Base-by-base conservation (phyloP, 2,329 filamentous ascomycete species). In the Xylariaceae sp. region DNA sequence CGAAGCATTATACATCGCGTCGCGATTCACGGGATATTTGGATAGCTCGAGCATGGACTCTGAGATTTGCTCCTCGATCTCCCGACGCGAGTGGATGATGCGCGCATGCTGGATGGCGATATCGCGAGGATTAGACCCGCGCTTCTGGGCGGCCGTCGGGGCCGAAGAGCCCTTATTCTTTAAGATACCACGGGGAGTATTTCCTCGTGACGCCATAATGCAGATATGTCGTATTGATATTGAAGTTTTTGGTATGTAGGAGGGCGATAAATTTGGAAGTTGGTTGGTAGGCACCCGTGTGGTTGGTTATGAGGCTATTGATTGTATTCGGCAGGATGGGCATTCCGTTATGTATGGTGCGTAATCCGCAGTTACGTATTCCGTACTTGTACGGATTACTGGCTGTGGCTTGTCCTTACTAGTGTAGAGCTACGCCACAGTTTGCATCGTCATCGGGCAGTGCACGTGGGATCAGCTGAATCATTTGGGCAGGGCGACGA, bases 31-130 rank as follows among this genome's bases (percentile, higher is more conserved):
- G 0, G 85, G 82, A 15, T 81, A 79, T 54, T 82, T 86, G 64
- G 89, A 84, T 3, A 96, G 86, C 11, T 82, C 77, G 67, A 96
- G 82, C 62, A 93, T 84, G 68, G 82, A 80, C 65, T 87, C 80
- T 58, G 92, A 80, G 64, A 97, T 93, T 63, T 86, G 76, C 45
- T 83, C 77, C 75, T 96, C 88, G 65, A 89, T 81, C 53, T 89
- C 84, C 73, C 93, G 95, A 69, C 89, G 89, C 66, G 90, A 82
- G 74, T 96, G 89, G 55, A 97, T 86, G 57, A 90, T 84, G 66
- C 82, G 82, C 48, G 93, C 93, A 77, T 97, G 92, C 69, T 91
- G 84, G 60, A 94, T 76, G 53, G 92, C 93, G 58, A 90, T 82
- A 60, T 87, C 82, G 60, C 77, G 78, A 58, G 77, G 80, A 68